phyloP scores from a whole-genome alignment of 1,284 basidiomycete genomes.

The Neonothopanus nambi region DNA sequence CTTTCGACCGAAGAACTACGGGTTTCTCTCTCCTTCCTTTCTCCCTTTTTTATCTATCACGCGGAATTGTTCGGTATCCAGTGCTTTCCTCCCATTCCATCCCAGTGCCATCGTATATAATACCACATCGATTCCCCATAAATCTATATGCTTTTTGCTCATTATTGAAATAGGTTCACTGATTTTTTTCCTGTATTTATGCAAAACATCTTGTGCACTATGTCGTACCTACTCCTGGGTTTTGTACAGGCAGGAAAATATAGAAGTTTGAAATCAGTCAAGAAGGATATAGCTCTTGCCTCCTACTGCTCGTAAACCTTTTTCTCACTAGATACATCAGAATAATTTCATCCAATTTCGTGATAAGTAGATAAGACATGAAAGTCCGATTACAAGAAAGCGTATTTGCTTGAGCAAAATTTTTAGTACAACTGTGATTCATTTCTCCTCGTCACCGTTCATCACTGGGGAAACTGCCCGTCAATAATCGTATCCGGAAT shows the following conservation, averaged over 20 bases:
- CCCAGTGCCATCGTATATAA: slow-evolving; percentile 1
- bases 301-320: too few species aligned
- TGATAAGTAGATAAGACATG: too few species aligned
- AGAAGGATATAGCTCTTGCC: too few species aligned
- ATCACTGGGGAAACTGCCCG: slow-evolving; percentile 32
- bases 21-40: slow-evolving; percentile 9
- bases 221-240: slow-evolving; percentile 6
- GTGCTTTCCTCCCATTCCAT: not conserved
- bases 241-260: not conserved
- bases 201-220: slow-evolving; percentile 16
- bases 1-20: slow-evolving; percentile 6
- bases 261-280: too few species aligned
- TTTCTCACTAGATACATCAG: too few species aligned
- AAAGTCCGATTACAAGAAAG: too few species aligned
- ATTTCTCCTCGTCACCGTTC: too few species aligned
- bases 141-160: slow-evolving; percentile 16
- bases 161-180: slow-evolving; percentile 6
- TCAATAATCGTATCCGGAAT: slow-evolving; percentile 39
- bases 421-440: too few species aligned
- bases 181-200: slow-evolving; percentile 12
- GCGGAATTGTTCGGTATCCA: slow-evolving; percentile 7
- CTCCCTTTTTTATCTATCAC: slow-evolving; percentile 6
- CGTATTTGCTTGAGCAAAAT: too few species aligned
- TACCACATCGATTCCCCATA: slow-evolving; percentile 5
- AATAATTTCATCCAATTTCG: too few species aligned